Base-by-base conservation (phyloP, 768 basidiomycete genomes). In the Tephrocybe rancida region DNA sequence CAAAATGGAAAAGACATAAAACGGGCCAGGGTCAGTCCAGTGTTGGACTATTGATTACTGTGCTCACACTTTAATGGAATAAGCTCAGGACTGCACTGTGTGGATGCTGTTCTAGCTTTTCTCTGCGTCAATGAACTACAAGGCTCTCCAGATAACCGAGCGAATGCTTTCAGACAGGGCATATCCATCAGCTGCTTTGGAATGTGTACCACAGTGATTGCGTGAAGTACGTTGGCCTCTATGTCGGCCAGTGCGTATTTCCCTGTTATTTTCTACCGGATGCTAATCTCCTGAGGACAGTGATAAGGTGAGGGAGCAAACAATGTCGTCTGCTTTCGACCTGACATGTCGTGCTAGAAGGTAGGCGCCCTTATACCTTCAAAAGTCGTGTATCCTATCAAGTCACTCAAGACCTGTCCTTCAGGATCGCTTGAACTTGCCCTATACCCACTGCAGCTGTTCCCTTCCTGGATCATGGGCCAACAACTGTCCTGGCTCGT, bases 161-260 rank as follows among this genome's bases (percentile, higher is more conserved):
- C n/a, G n/a, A n/a, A n/a, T n/a, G n/a, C n/a, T n/a, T n/a, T n/a
- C n/a, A n/a, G n/a, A n/a, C 79, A 5, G 88, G 87, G 87, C 88
- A 90, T 58, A 86, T 85, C 0, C 86, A 90, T 53, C 87, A 88
- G 56, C 73, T 89, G 6, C 70, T 77, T 61, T 72, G 74, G 0
- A 53, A 50, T 1, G 67, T 71, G 30, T 88, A 89, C 59, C 58
- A 63, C 3, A 39, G 55, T 1, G 79, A 85, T 52, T 79, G 80
- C 38, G 64, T 65, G 53, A 66, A 44, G 16, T 75, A 73, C 48
- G 54, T 83, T 3, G 73, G 76, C 0, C 73, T 75, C 16, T 78
- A 71, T 30, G 65, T 86, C 25, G 80, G 85, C 59, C 84, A 86
- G 84, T 85, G 49, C 64, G 82, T 45, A 2, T 3, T 25, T 29